Base-by-base conservation (phyloP, 2,329 filamentous ascomycete species). In the Aspergillus novoparasiticus region DNA sequence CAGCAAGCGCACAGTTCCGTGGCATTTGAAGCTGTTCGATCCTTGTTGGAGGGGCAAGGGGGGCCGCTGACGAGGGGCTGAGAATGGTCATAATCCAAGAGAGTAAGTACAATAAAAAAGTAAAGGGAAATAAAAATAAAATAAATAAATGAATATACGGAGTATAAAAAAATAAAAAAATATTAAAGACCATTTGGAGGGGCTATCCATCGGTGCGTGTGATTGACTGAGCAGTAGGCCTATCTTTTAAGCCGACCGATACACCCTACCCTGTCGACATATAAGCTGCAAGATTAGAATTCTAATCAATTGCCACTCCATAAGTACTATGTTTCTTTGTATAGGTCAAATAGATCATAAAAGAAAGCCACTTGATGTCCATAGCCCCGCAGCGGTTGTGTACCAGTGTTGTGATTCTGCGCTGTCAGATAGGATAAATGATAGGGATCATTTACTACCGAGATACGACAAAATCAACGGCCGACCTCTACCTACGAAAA, bases 41-140 rank as follows among this genome's bases (percentile, higher is more conserved):
- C 66, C 66, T 65, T 66, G 65, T 67, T 68, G 61, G 68, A 70
- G 68, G 68, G 68, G 68, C 67, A 69, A 64, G 63, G 64, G 63
- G 62, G 63, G 63, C 61, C 32, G 28, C 57, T 65, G 64, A 66
- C 62, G 65, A 67, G 64, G 67, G 66, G 67, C 59, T 54, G 50
- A 36, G 28, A 54, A 54, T 36, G 28, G 28, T 12, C n/a, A 34
- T 54, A 36, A 30, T 54, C 19, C 16, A 23, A 19, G 46, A n/a
- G 46, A 28, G 26, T 0, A 54, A 60, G 61, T 62, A 56, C 51
- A 36, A 45, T 12, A 16, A 54, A 58, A 64, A 64, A 50, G 16
- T 21, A 53, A 55, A 57, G 53, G 28, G 26, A 57, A 59, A 54
- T 57, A 63, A 59, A 28, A 60, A 61, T 48, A 51, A 50, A 55